These are phyloP conservation scores for Aspergillus persii DNA, from an alignment of 2,329 filamentous ascomycete genomes.

Conservation along the genomic window DNA sequence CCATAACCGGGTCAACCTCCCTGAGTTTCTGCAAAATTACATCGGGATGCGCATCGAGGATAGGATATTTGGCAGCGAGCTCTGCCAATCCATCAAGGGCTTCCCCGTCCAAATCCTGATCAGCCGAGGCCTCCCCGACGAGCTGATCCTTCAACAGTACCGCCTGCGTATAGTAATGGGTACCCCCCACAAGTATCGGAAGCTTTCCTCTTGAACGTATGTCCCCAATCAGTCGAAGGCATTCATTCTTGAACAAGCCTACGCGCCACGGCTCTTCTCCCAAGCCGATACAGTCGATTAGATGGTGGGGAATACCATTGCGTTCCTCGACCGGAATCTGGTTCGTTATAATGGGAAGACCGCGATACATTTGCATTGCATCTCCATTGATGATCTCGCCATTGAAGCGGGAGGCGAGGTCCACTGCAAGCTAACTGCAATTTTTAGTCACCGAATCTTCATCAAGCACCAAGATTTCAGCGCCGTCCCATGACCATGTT, in stretches of 20 bases:
- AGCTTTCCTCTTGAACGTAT: conserved; percentile 75
- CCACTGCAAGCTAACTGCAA: conserved; percentile 72
- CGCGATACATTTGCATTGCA: conserved; percentile 95
- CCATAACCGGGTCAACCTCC: conserved; percentile 86
- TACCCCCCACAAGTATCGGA: conserved; percentile 89
- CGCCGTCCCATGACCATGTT: background rate
- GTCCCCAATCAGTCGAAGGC: conserved; percentile 67
- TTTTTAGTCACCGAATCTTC: conserved; percentile 21
- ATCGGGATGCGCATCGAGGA: conserved; percentile 69
- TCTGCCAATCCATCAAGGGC: conserved; percentile 13
- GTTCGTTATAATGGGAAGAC: conserved; percentile 92
- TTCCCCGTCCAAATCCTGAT: conserved; percentile 27
- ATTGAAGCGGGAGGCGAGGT: conserved; percentile 76
- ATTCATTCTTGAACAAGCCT: conserved; percentile 70
- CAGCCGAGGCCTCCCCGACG: conserved; percentile 41
- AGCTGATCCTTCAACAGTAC: conserved; percentile 76
- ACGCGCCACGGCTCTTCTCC: conserved; percentile 82
- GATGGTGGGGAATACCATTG: conserved; percentile 79
- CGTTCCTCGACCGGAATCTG: conserved; percentile 76
- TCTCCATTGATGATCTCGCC: conserved; percentile 97
- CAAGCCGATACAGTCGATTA: conserved; percentile 75
- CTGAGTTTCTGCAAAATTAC: conserved; percentile 69
- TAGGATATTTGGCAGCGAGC: conserved; percentile 56
- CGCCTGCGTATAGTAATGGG: conserved; percentile 91
- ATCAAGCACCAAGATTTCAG: background rate